A percentile compares a stretch with the other conserved stretches of the same genome.
These are phyloP conservation scores for Cryphonectria nitschkei DNA, from an alignment of 2,329 filamentous ascomycete species.

Conservation along the genomic window DNA sequence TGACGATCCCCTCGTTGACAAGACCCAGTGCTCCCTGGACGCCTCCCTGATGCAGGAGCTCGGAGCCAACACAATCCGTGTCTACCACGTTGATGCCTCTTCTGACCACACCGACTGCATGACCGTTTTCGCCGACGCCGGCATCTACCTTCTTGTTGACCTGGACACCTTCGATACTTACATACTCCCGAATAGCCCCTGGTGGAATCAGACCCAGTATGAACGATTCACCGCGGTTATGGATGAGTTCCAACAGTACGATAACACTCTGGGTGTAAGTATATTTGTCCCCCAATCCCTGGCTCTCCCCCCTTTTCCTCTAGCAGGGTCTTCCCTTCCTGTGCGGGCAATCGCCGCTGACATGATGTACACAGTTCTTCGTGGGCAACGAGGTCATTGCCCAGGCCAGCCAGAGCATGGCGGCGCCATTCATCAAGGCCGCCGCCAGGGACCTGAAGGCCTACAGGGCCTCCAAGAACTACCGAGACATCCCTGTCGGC, in stretches of 20 bases:
- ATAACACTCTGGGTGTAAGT: slow-evolving; percentile 70
- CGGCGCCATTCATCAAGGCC: slow-evolving; percentile 83
- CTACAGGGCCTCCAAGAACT: slow-evolving; percentile 74
- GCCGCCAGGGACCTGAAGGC: slow-evolving; percentile 81
- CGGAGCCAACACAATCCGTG: slow-evolving; percentile 81
- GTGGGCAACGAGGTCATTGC: slow-evolving; percentile 88
- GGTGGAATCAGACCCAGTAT: slow-evolving; percentile 75
- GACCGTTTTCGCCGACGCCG: slow-evolving; percentile 75
- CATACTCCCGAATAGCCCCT: slow-evolving; percentile 62
- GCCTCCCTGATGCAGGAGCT: slow-evolving; percentile 77
- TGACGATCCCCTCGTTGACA: slow-evolving; percentile 76
- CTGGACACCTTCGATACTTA: slow-evolving; percentile 76
- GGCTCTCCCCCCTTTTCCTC: neutral
- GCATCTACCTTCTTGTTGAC: slow-evolving; percentile 85
- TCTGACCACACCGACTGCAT: slow-evolving; percentile 80
- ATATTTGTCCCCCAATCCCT: too few species aligned
- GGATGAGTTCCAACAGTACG: slow-evolving; percentile 75
- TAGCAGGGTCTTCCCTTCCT: neutral
- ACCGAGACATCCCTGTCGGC: slow-evolving; percentile 81
- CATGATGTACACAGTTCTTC: slow-evolving; percentile 58
- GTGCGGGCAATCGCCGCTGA: neutral
- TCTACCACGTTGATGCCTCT: slow-evolving; percentile 80
- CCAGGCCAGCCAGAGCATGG: slow-evolving; percentile 57
- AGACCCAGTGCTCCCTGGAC: slow-evolving; percentile 76
- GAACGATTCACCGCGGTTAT: slow-evolving; percentile 71